Evolutionary conservation across 1,284 basidiomycete species (phyloP), one percentile per base, ranked within the genome.

Genomic region (Chalciporus sp.): DNA sequence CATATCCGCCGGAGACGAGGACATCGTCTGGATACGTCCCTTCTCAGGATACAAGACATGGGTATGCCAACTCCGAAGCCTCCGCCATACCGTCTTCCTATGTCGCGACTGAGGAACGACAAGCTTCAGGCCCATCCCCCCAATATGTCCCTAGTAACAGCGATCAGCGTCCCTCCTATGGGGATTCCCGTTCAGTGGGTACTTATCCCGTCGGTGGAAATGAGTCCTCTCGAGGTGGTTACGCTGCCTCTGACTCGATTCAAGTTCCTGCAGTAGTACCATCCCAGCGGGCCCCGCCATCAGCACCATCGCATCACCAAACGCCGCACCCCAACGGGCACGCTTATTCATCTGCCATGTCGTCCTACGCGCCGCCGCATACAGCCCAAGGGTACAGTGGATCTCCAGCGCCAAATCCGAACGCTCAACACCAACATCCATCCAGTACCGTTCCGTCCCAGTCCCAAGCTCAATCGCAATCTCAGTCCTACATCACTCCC

Each of bases 121-220:
- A 68, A 1, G 53, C 42, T 39, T 53, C 55, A 1, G 52, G 54
- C 28, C 43, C 58, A 6, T 52, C 51, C 37, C 52, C 59, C 26
- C 59, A 62, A 35, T 66, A 62, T 39, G 52, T 68, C 39, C 40
- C 67, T 16, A 51, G 50, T 7, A 65, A 56, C 29, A 29, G 51
- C 11, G 56, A 57, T 37, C 65, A 65, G 4, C 59, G 64, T 7
- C 12, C 67, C 31, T 51, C 64, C 11, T 68, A 68, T 53, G 53
- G 51, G 9, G 67, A 68, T 52, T 53, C 66, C n/a, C 65, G 67
- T 44, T 44, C 66, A 41, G 42, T 49, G 8, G 49, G 52, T 52
- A 41, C 54, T n/a, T 65, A 68, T 50, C 47, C 57, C 2, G 41
- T 51, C 2, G 26, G 44, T 7, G 56, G 46, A 19, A 42, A 16